phyloP scores from a whole-genome alignment of 202 grass and related monocot species.

The Panicum hallii region DNA sequence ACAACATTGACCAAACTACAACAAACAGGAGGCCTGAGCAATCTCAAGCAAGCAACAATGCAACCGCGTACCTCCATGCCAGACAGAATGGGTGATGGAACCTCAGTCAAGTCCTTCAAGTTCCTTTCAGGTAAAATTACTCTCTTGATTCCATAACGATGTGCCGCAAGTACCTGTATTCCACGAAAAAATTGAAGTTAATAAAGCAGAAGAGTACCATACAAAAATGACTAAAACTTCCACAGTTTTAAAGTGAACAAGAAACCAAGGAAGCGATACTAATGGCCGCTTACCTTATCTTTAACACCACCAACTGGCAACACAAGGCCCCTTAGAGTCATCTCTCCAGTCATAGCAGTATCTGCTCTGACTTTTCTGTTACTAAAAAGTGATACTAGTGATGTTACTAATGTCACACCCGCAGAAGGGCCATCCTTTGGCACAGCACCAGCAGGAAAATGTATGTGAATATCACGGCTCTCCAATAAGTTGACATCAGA shows the following conservation, averaged over 20 bases:
- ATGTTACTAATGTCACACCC: slow-evolving; percentile 92
- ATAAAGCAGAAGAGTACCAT: neutral
- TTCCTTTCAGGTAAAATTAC: slow-evolving; percentile 97
- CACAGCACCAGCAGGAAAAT: slow-evolving; percentile 98
- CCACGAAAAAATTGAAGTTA: slow-evolving; percentile 13
- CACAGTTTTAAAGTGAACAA: slow-evolving; percentile 12
- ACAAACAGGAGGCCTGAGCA: neutral
- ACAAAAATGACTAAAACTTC: slow-evolving; percentile 24
- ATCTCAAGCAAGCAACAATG: slow-evolving; percentile 21
- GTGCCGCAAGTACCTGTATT: slow-evolving; percentile 85
- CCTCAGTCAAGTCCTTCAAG: slow-evolving; percentile 89
- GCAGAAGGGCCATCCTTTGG: slow-evolving; percentile 99
- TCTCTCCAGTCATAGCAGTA: slow-evolving; percentile 99
- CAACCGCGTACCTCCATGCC: slow-evolving; percentile 77
- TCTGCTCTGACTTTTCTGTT: slow-evolving; percentile 90
- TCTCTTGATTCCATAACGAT: slow-evolving; percentile 96
- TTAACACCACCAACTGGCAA: slow-evolving; percentile 97
- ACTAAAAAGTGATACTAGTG: slow-evolving; percentile 91
- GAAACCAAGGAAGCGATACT: slow-evolving; percentile 10
- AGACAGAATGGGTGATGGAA: slow-evolving; percentile 80
- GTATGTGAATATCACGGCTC: slow-evolving; percentile 91
- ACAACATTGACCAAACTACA: neutral
- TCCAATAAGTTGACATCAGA: slow-evolving; percentile 82
- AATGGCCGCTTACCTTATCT: slow-evolving; percentile 75
- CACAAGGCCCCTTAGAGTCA: slow-evolving; percentile 95